Conservation (phyloP, 1,139 yeast genomes). For the Kodamaea fungicola region DNA sequence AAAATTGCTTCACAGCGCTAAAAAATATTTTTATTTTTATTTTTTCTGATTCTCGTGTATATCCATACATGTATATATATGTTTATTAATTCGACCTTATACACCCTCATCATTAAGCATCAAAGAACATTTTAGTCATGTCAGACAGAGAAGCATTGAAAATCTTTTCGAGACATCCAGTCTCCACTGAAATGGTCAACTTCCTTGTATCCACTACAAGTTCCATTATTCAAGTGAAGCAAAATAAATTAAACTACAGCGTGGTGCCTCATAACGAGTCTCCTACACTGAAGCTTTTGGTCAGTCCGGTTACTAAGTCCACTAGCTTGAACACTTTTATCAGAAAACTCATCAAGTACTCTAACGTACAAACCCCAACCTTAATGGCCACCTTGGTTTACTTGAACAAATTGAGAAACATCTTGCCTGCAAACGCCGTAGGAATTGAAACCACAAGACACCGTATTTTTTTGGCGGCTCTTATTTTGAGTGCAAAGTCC, state of each 20-base stretch:
- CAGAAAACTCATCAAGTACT: conserved; percentile 63
- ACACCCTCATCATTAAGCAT: neutral
- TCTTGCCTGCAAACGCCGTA: conserved; percentile 82
- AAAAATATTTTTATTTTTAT: neutral
- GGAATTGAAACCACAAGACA: conserved; percentile 95
- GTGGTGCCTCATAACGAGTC: conserved; percentile 10
- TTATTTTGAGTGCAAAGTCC: conserved; percentile 85
- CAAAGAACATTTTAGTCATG: conserved; percentile 19
- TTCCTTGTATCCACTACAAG: conserved; percentile 77
- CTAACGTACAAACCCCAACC: conserved; percentile 94
- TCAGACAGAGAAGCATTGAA: conserved; percentile 62
- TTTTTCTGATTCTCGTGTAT: neutral
- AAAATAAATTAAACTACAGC: conserved; percentile 19
- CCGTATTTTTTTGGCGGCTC: conserved; percentile 82
- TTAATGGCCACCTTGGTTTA: conserved; percentile 88
- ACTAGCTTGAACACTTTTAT: conserved; percentile 59
- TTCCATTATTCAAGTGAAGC: conserved; percentile 65
- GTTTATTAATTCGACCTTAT: neutral
- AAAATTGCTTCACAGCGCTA: no score
- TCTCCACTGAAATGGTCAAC: conserved; percentile 72
- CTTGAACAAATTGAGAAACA: conserved; percentile 67
- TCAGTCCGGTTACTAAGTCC: conserved; percentile 23
- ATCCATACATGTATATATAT: neutral
- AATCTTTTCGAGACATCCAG: conserved; percentile 73
- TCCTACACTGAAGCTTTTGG: conserved; percentile 14